Conservation (phyloP, 2,329 filamentous ascomycete genomes). For the Neoascochyta sp. region DNA sequence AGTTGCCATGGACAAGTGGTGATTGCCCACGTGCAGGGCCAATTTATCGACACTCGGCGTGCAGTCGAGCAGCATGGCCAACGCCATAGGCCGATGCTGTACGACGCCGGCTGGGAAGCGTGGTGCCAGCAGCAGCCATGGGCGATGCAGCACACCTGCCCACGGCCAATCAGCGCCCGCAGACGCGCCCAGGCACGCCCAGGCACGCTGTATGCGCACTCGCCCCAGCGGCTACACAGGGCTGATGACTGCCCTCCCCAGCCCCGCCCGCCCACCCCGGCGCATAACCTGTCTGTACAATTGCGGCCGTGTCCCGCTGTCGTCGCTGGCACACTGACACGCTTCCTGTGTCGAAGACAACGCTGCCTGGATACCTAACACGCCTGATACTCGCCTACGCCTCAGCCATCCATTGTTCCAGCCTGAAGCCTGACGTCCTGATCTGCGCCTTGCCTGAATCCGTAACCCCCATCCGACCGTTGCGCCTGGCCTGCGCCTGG, state of each 20-base stretch:
- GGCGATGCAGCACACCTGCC: no score
- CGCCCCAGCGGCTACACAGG: slow-evolving; percentile 24
- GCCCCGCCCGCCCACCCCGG: slow-evolving; percentile 14
- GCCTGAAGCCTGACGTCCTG: slow-evolving; percentile 22
- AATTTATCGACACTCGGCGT: no score
- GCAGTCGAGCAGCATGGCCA: no score
- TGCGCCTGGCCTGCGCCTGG: slow-evolving; percentile 15
- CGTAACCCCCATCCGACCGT: slow-evolving; percentile 11
- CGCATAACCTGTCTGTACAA: slow-evolving; percentile 36
- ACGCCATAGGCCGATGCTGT: no score
- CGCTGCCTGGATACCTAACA: slow-evolving; percentile 29
- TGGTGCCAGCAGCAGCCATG: no score
- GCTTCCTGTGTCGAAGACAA: slow-evolving; percentile 32
- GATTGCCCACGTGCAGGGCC: no score
- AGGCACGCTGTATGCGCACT: slow-evolving; percentile 1
- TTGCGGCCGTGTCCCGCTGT: slow-evolving; percentile 29
- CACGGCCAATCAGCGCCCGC: slow-evolving; percentile 22
- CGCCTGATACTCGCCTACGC: slow-evolving; percentile 34
- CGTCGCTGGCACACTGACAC: slow-evolving; percentile 32
- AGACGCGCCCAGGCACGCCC: no score
- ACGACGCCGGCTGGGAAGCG: no score
- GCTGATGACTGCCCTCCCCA: no score
- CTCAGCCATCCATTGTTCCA: slow-evolving; percentile 24
- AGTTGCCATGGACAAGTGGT: no score
- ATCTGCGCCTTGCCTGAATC: slow-evolving; percentile 15